phyloP scores from a whole-genome alignment of 257 asterid genomes.

The Craterostigma plantagineum region DNA sequence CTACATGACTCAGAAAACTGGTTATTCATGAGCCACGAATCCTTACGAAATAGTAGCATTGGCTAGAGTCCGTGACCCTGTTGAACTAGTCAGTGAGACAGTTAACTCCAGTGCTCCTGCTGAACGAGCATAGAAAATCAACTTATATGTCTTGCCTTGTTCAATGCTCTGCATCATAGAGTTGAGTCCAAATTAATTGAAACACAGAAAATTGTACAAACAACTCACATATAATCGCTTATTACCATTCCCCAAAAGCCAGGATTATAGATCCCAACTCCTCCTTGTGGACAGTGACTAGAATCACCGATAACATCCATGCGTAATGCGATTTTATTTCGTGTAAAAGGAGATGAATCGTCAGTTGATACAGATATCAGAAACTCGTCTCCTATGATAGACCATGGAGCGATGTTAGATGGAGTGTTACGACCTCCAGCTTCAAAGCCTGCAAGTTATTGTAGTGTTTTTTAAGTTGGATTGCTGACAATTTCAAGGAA shows the following conservation, averaged over 20 bases:
- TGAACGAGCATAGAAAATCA: constrained; percentile 68
- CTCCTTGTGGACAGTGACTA: constrained; percentile 55
- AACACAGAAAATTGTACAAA: not conserved
- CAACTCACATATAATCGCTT: not conserved
- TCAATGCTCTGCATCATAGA: constrained; percentile 47
- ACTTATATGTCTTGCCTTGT: constrained; percentile 68
- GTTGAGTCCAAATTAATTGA: not conserved
- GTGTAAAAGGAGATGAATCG: constrained; percentile 65
- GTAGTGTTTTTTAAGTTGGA: too few species aligned
- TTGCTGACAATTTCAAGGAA: too few species aligned
- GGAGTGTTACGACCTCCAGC: constrained; percentile 87
- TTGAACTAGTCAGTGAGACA: constrained; percentile 53
- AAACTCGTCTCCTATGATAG: constrained; percentile 66
- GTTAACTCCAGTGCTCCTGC: constrained; percentile 35
- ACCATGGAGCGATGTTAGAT: constrained; percentile 94
- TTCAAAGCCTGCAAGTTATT: constrained; percentile 61
- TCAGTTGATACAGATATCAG: constrained; percentile 58
- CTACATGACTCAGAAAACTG: too few species aligned
- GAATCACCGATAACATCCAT: constrained; percentile 65
- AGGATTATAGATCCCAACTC: constrained; percentile 90
- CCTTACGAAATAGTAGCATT: constrained; percentile 44
- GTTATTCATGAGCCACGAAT: constrained; percentile 3
- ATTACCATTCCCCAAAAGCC: constrained; percentile 99
- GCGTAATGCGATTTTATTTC: constrained; percentile 71
- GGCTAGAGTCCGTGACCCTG: constrained; percentile 42